Evolutionary conservation across 2,329 filamentous ascomycete genomes (phyloP).

Genomic region (Talaromyces piceae): DNA sequence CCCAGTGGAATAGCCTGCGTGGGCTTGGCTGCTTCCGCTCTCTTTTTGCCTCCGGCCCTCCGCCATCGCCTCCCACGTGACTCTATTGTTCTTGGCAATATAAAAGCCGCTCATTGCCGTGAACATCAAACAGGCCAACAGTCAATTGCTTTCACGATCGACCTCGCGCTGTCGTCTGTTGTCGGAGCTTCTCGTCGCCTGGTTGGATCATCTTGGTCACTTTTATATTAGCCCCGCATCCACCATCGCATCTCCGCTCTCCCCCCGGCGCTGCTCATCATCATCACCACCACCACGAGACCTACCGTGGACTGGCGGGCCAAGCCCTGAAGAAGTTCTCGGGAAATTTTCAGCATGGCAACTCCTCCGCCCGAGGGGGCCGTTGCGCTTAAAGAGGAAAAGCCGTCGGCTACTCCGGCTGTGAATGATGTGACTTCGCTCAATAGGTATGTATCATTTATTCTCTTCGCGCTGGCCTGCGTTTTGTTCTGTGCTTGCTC

Average conservation of each 20-base stretch:
- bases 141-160: too few relatives aligned
- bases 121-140: too few relatives aligned
- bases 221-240: conserved; percentile 10
- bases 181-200: background rate
- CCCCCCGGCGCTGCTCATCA: too few relatives aligned
- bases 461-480: background rate
- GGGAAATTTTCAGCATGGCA: conserved; percentile 34
- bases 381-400: conserved; percentile 32
- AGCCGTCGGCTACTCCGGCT: conserved; percentile 32
- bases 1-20: background rate
- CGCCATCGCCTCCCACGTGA: conserved; percentile 31
- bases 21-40: conserved; percentile 13
- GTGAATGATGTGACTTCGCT: conserved; percentile 25
- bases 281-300: too few relatives aligned
- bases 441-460: conserved; percentile 21
- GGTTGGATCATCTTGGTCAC: background rate
- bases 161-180: background rate
- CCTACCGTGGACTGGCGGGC: conserved; percentile 18
- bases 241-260: too few relatives aligned
- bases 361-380: conserved; percentile 35
- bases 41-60: conserved; percentile 12
- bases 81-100: conserved; percentile 33
- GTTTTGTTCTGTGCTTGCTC: conserved; percentile 13
- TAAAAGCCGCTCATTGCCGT: conserved; percentile 24
- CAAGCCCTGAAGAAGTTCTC: conserved; percentile 14